Conservation (phyloP, 106 monocot genomes). For the Chionographis japonica region DNA sequence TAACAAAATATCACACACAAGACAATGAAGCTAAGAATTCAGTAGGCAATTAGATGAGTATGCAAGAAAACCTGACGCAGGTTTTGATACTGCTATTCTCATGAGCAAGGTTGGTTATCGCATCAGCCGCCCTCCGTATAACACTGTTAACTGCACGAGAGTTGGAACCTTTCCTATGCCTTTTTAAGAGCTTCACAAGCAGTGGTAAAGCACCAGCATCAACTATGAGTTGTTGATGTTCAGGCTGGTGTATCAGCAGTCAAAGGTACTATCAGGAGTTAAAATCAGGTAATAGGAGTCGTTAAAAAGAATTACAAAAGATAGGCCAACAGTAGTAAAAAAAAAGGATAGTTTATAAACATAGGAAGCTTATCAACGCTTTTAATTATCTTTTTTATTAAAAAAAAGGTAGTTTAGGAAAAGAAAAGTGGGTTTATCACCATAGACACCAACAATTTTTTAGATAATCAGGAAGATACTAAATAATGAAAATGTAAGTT, state of each 20-base stretch:
- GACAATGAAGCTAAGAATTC: not conserved
- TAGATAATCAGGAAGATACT: too few relatives aligned
- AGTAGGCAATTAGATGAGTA: not conserved
- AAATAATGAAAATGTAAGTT: too few relatives aligned
- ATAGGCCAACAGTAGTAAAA: not conserved
- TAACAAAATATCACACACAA: conserved; percentile 1
- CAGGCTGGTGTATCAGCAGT: conserved; percentile 60
- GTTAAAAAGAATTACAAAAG: not conserved
- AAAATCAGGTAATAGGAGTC: conserved; percentile 1
- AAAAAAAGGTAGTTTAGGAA: too few relatives aligned
- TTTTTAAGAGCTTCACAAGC: conserved; percentile 78
- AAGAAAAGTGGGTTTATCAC: too few relatives aligned
- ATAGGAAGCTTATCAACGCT: too few relatives aligned
- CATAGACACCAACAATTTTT: too few relatives aligned
- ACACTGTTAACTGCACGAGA: conserved; percentile 68
- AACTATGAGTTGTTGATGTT: conserved; percentile 95
- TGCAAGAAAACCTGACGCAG: conserved; percentile 61
- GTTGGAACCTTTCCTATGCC: conserved; percentile 42
- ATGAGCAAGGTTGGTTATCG: conserved; percentile 98
- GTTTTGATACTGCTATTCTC: conserved; percentile 96
- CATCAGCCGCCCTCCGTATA: conserved; percentile 94
- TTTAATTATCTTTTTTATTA: too few relatives aligned
- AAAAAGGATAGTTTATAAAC: not conserved
- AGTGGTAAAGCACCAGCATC: conserved; percentile 95
- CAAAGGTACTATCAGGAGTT: conserved; percentile 1